Evolutionary conservation across 306 rosid species (phyloP), one percentile per base, ranked within the genome.

Genomic region (Parietaria judaica): DNA sequence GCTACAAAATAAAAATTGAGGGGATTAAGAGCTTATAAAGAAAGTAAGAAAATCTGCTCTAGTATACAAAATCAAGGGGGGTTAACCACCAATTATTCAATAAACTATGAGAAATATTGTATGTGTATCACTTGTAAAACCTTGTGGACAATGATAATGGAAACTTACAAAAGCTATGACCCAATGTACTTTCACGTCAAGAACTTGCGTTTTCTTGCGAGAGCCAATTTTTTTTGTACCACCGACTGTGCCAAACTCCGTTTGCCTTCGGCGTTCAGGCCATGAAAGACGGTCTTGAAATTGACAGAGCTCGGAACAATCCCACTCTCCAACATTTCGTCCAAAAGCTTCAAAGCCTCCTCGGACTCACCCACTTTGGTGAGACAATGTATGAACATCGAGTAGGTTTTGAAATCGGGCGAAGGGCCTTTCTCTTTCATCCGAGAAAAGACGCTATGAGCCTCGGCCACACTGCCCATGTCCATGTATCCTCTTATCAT

Each of bases 191-290:
- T 36, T 73, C 66, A 86, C 23, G 68, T 36, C 43, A 58, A 11
- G 56, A 80, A 74, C 81, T 83, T 90, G 43, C 95, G 86, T 59
- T 69, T 83, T 74, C 82, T 84, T 35, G 44, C 74, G 23, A 84
- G 63, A 63, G 78, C 79, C 41, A 74, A 59, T 61, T 87, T 90
- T 23, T 79, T 82, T 58, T 84, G 76, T 70, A 90, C 55, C 31
- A 90, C 88, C 56, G 35, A 6, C 60, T 73, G 66, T 55, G 97
- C 94, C 72, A 87, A 81, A 60, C 74, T 76, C 11, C 45, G 70
- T 83, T 91, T 91, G 10, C 98, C 98, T 72, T 91, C 92, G 68
- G 87, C 77, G 67, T 91, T 85, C 39, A 91, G 67, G 69, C 95
- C 96, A 64, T 60, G 76, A 74, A 78, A 78, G 55, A 91, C 83